Evolutionary conservation across 2,329 filamentous ascomycete species (phyloP), one percentile per base, ranked within the genome.

Genomic region (Colletotrichum echinochloae): DNA sequence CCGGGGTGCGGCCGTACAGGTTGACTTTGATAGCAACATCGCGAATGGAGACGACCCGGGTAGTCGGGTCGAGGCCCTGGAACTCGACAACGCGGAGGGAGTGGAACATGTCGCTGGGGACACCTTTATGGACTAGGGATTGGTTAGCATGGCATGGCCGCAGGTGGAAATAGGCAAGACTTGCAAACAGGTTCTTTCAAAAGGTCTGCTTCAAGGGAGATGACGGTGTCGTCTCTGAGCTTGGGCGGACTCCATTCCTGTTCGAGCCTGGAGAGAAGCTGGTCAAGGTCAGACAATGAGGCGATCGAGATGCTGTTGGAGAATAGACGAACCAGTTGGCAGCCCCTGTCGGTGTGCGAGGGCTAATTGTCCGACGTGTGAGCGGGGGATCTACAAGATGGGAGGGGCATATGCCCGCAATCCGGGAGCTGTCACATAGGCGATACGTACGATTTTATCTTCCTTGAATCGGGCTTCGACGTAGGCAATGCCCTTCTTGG

Each of bases 11-110:
- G 7, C 60, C 52, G 37, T 68, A 68, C 11, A 68, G 20, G 59
- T 63, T 71, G 51, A 71, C 54, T 54, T 71, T 68, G 37, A 71
- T 68, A 6, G 64, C 57, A 23, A 71, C 68, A 30, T 71, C 68
- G 16, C 64, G 64, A 9, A 46, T 51, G 3, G 51, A 46, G 57
- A 71, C 26, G 3, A 63, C 5, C 23, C 59, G 64, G 0, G 44
- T 67, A 14, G 68, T 39, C 2, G 68, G 65, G n/a, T 63, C 68
- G 16, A 71, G 57, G 16, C 68, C 68, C n/a, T 68, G 68, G 18
- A 71, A 59, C 37, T 68, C 68, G 26, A 71, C 68, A 2, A 71
- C 65, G 26, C 68, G 68, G 16, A 71, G 37, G 8, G 68, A 71
- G 35, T 71, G 64, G 52, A 68, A 71, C 52, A 71, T 54, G 30